A percentile compares a stretch with the other conserved stretches of the same genome.
These are phyloP conservation scores for Periconia sp. DNA, from an alignment of 2,329 filamentous ascomycete genomes.

Conservation along the genomic window DNA sequence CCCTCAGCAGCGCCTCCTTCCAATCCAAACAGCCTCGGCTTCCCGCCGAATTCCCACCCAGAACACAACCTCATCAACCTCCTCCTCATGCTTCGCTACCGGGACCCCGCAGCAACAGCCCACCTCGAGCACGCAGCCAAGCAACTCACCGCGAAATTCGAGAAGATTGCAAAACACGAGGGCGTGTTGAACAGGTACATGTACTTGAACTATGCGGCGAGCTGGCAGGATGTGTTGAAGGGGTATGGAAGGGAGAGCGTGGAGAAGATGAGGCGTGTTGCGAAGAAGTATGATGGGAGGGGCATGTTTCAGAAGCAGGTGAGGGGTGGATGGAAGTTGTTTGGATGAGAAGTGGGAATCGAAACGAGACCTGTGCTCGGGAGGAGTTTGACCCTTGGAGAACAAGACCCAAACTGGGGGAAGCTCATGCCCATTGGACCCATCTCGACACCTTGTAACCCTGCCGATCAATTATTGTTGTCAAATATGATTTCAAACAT, in stretches of 20 bases:
- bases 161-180: conserved; percentile 22
- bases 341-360: no score
- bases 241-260: conserved; percentile 12
- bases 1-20: conserved; percentile 19
- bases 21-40: conserved; percentile 27
- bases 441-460: no score
- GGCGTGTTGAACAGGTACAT: conserved; percentile 21
- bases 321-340: conserved; percentile 9
- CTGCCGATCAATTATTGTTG: no score
- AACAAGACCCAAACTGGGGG: no score
- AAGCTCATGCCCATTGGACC: no score
- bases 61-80: conserved; percentile 27
- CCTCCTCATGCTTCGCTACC: conserved; percentile 30
- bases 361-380: no score
- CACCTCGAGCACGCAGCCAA: conserved; percentile 24
- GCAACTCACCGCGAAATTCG: conserved; percentile 23
- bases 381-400: no score
- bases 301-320: conserved; percentile 15
- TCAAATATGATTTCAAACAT: no score
- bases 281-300: conserved; percentile 8
- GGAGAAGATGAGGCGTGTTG: neutral
- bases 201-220: conserved; percentile 33
- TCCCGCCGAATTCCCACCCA: conserved; percentile 8
- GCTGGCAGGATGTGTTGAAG: conserved; percentile 10
- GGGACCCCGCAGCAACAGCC: conserved; percentile 14